Evolutionary conservation across 305 asterid genomes (phyloP).

Genomic region (Andrographis paniculata): DNA sequence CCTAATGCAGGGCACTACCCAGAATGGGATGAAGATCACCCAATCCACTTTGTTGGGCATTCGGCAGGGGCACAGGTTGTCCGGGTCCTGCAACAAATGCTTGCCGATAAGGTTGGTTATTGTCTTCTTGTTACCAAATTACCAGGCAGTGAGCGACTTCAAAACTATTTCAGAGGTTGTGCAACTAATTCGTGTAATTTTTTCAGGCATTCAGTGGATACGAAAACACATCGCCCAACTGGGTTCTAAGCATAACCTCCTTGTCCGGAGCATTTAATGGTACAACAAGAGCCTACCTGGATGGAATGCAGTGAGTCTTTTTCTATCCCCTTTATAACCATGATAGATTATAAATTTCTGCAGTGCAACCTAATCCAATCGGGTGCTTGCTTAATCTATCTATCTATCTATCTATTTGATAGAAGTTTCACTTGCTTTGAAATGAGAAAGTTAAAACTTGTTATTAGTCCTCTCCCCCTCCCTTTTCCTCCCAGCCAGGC

Average conservation of each 20-base stretch:
- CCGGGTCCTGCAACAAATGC: constrained; percentile 95
- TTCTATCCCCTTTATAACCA: not conserved
- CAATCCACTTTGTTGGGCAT: constrained; percentile 91
- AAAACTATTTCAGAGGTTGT: not conserved
- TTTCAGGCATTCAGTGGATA: constrained; percentile 71
- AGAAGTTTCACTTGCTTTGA: not conserved
- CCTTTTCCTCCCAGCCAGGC: too few species aligned
- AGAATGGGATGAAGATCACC: constrained; percentile 96
- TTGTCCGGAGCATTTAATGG: constrained; percentile 98
- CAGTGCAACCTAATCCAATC: too few species aligned
- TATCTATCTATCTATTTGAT: not conserved
- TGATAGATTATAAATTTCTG: too few species aligned
- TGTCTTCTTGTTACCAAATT: constrained; percentile 1
- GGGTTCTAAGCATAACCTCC: constrained; percentile 85
- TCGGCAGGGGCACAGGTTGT: constrained; percentile 97
- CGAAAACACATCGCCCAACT: constrained; percentile 62
- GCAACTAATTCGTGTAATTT: constrained; percentile 9
- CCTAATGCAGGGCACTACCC: constrained; percentile 69
- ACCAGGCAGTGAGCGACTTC: not conserved
- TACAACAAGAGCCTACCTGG: constrained; percentile 79
- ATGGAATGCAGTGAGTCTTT: constrained; percentile 81
- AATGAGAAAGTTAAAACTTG: not conserved
- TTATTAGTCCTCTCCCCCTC: too few species aligned
- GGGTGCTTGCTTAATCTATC: not conserved
- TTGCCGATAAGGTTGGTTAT: constrained; percentile 68